Evolutionary conservation across 768 basidiomycete species (phyloP).

Genomic region (Kwoniella shandongensis): DNA sequence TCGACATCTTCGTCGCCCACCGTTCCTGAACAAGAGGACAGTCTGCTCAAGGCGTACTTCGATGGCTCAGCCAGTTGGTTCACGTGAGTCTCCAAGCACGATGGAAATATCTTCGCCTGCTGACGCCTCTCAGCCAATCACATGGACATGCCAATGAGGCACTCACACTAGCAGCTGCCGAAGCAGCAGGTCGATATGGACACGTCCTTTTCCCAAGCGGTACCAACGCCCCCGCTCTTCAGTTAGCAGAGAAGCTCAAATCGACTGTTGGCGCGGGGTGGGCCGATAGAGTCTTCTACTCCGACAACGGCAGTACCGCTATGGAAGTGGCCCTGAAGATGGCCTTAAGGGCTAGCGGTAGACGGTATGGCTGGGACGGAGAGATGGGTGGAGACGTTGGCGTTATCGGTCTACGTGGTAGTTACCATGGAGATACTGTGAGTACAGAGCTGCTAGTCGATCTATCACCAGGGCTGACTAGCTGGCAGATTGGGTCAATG

Average conservation of each 20-base stretch:
- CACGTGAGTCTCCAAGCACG: slow-evolving; percentile 56
- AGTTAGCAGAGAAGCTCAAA: slow-evolving; percentile 76
- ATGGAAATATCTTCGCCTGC: neutral
- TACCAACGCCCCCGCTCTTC: slow-evolving; percentile 78
- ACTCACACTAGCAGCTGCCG: slow-evolving; percentile 80
- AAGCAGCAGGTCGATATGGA: slow-evolving; percentile 88
- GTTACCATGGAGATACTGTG: slow-evolving; percentile 91
- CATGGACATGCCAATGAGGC: slow-evolving; percentile 77
- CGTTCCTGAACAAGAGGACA: slow-evolving; percentile 14
- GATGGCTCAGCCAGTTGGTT: slow-evolving; percentile 98
- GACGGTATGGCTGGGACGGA: slow-evolving; percentile 50
- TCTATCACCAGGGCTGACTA: neutral
- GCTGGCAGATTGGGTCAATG: slow-evolving; percentile 76
- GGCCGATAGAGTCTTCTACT: slow-evolving; percentile 88
- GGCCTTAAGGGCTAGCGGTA: slow-evolving; percentile 68
- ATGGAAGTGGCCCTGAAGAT: slow-evolving; percentile 99
- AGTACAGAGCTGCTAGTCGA: slow-evolving; percentile 13
- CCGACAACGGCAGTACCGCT: slow-evolving; percentile 91
- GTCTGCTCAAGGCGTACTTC: slow-evolving; percentile 64
- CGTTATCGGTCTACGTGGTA: slow-evolving; percentile 81
- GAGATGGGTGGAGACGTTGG: slow-evolving; percentile 59
- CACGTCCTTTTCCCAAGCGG: slow-evolving; percentile 96
- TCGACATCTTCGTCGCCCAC: slow-evolving; percentile 1
- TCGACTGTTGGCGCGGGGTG: slow-evolving; percentile 75
- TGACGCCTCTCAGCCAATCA: slow-evolving; percentile 58